Evolutionary conservation across 148 eudicot genomes (phyloP), one percentile per base, ranked within the genome.

Genomic region (Vaccinium macrocarpon): DNA sequence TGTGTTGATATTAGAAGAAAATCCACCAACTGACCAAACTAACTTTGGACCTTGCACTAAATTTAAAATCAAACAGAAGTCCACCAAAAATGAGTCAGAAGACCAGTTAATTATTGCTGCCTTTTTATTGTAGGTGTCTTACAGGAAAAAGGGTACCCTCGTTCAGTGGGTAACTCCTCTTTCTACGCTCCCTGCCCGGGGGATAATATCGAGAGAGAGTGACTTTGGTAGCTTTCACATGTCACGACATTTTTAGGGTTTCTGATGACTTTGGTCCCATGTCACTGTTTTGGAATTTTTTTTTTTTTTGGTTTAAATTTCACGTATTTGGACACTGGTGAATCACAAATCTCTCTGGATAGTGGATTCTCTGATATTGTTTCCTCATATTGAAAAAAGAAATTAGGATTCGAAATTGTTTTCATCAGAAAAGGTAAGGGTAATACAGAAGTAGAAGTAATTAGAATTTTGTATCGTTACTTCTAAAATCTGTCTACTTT

Each of bases 131-230:
- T 81, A n/a, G 64, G 64, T 81, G 75, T 62, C 52, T 38, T 64
- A 13, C 83, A 81, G 16, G 83, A 81, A 25, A 81, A 64, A 81
- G 51, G 83, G 75, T 13, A 64, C 83, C 57, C 83, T 81, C 83
- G 75, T 64, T 81, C 75, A 48, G 4, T 62, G 83, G 38, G 83
- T 66, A 64, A 66, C 57, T 64, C 51, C 53, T 64, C 70, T 80
- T 80, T 59, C 73, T 80, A 80, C 82, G 32, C 72, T 66, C 48
- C 46, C 73, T 35, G 72, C 64, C 46, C 73, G 53, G 72, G 82
- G 52, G 71, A 19, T n/a, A 80, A 59, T 80, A 59, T 42, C 72
- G 73, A 80, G 72, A 80, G 23, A 18, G 49, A 53, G 62, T 23
- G 80, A 76, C 46, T 42, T 42, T 42, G 46, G 46, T 68, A 68